Conservation (phyloP, 208 protist species). For the Crithidia bombi region DNA sequence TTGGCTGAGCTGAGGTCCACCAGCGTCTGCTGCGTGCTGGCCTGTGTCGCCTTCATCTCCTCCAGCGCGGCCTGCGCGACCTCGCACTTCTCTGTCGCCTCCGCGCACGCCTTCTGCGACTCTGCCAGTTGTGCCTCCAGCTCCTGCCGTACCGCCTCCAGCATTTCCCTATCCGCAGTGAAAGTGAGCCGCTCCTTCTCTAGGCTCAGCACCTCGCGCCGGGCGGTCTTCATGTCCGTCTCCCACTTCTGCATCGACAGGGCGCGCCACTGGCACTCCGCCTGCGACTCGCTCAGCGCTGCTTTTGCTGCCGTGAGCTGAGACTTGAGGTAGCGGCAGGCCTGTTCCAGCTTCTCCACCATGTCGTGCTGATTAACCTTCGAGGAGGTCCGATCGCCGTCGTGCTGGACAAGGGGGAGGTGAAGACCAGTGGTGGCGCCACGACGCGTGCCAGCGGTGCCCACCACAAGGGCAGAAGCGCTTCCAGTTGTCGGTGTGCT, state of each 20-base stretch:
- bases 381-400: not conserved
- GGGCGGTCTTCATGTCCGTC: conserved; percentile 23
- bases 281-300: conserved; percentile 18
- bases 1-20: conserved; percentile 28
- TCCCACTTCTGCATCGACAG: conserved; percentile 38
- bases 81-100: not conserved
- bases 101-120: not conserved
- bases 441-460: not conserved
- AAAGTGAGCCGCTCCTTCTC: conserved; percentile 37
- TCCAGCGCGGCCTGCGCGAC: conserved; percentile 14
- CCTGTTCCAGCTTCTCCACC: conserved; percentile 39
- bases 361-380: not conserved
- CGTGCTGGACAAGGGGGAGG: not conserved
- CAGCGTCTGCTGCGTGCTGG: conserved; percentile 9
- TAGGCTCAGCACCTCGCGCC: conserved; percentile 32
- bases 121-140: conserved; percentile 30
- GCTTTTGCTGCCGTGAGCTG: conserved; percentile 15
- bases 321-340: conserved; percentile 50
- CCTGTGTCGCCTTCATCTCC: conserved; percentile 22
- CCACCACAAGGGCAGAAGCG: not conserved
- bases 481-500: not conserved
- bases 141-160: conserved; percentile 30
- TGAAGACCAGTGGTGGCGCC: no score
- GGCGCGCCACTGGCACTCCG: conserved; percentile 46
- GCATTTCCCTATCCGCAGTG: conserved; percentile 23